Evolutionary conservation across 2,329 filamentous ascomycete species (phyloP).

Genomic region (Nemania diffusa): DNA sequence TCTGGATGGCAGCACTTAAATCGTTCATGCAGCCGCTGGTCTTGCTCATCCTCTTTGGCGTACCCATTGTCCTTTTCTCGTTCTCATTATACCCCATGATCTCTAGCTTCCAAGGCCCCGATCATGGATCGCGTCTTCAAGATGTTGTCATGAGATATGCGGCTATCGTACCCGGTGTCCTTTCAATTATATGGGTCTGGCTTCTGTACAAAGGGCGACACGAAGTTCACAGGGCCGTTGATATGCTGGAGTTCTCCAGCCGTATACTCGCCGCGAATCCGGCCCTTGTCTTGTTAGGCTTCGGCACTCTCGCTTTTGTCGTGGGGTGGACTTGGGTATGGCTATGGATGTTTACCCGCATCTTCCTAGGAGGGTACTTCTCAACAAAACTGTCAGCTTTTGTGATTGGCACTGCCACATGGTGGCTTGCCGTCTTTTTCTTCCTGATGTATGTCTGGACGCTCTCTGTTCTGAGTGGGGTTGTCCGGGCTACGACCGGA

Average conservation of each 20-base stretch:
- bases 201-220: conserved; percentile 82
- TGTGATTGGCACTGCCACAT: conserved; percentile 86
- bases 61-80: conserved; percentile 85
- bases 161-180: conserved; percentile 77
- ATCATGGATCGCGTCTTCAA: conserved; percentile 81
- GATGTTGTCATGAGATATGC: conserved; percentile 90
- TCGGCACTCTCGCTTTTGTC: conserved; percentile 77
- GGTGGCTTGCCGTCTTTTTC: conserved; percentile 95
- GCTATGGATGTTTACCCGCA: conserved; percentile 94
- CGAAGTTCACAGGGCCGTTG: conserved; percentile 83
- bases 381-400: conserved; percentile 71
- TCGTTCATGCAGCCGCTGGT: conserved; percentile 91
- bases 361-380: conserved; percentile 93
- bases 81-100: conserved; percentile 93
- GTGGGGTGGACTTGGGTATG: conserved; percentile 95
- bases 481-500: conserved; percentile 91
- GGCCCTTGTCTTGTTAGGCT: conserved; percentile 83
- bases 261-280: conserved; percentile 87
- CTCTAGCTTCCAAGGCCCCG: conserved; percentile 83
- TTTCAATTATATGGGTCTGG: conserved; percentile 83
- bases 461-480: conserved; percentile 83
- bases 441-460: conserved; percentile 97
- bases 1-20: conserved; percentile 89
- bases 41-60: conserved; percentile 80
- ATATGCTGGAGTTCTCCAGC: conserved; percentile 91